Evolutionary conservation across 371 early-diverging fungal genomes (phyloP).

Genomic region (Funneliformis caledonium): DNA sequence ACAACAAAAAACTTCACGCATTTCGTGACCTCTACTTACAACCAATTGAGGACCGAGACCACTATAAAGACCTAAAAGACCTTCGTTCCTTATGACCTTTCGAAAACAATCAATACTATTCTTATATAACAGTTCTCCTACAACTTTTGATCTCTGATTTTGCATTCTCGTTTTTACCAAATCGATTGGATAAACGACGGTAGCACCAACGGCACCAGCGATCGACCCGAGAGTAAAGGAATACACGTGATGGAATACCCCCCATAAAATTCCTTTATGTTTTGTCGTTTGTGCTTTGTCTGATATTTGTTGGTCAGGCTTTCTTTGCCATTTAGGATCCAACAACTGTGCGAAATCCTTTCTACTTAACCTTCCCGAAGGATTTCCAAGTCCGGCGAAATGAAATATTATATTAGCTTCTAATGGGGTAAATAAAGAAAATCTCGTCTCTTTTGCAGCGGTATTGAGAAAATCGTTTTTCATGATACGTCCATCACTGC

Average conservation of each 20-base stretch:
- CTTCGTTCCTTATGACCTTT: slow-evolving; percentile 93
- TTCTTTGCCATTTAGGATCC: slow-evolving; percentile 67
- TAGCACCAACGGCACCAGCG: slow-evolving; percentile 96
- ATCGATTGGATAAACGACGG: slow-evolving; percentile 97
- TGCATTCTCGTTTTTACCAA: slow-evolving; percentile 98
- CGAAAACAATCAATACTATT: slow-evolving; percentile 89
- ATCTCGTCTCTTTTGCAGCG: slow-evolving; percentile 63
- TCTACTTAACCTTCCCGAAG: slow-evolving; percentile 58
- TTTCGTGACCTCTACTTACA: slow-evolving; percentile 54
- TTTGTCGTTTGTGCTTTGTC: slow-evolving; percentile 40
- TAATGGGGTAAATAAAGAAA: slow-evolving; percentile 78
- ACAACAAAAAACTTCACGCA: background rate
- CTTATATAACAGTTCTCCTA: slow-evolving; percentile 91
- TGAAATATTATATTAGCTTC: slow-evolving; percentile 85
- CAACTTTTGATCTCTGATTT: slow-evolving; percentile 92
- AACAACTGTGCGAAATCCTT: slow-evolving; percentile 68
- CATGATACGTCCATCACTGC: slow-evolving; percentile 63
- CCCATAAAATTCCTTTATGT: slow-evolving; percentile 46
- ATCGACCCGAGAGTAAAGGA: slow-evolving; percentile 88
- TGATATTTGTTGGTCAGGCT: slow-evolving; percentile 15
- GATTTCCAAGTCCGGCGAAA: slow-evolving; percentile 70
- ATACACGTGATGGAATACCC: slow-evolving; percentile 57
- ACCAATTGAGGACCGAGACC: slow-evolving; percentile 97
- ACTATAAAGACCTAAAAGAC: slow-evolving; percentile 87
- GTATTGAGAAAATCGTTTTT: slow-evolving; percentile 65